A percentile compares a stretch with the other conserved stretches of the same genome.
phyloP scores from a whole-genome alignment of 441 rosid species.

The Aquilaria agallochum region DNA sequence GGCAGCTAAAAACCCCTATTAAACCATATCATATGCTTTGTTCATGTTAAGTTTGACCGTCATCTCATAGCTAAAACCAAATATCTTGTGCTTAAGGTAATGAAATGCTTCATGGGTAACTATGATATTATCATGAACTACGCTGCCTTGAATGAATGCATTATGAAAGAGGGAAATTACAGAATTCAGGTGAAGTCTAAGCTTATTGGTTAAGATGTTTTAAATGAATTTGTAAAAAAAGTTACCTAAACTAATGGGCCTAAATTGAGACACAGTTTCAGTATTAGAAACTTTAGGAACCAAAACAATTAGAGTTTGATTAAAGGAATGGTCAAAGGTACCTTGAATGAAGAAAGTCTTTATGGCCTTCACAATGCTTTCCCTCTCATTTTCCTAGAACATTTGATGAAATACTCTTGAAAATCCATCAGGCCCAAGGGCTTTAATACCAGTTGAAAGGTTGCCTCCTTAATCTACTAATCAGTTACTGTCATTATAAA shows the following conservation, averaged over 20 bases:
- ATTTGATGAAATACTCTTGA: no score
- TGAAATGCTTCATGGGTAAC: not conserved
- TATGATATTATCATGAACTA: not conserved
- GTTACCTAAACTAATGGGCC: not conserved
- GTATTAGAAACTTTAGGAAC: not conserved
- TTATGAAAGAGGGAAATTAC: not conserved
- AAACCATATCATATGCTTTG: not conserved
- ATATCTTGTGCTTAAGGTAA: not conserved
- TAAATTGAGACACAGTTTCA: not conserved
- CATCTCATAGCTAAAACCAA: not conserved
- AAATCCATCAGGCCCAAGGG: no score
- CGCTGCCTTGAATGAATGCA: not conserved
- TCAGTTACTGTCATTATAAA: no score
- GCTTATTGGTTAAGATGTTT: not conserved
- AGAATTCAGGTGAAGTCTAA: no score
- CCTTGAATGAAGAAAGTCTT: no score
- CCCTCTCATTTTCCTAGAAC: no score
- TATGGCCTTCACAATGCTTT: no score
- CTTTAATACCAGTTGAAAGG: no score
- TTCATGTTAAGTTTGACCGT: not conserved
- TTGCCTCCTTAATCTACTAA: no score
- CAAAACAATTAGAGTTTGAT: not conserved
- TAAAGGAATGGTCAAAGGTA: not conserved
- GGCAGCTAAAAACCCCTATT: not conserved
- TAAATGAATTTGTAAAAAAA: not conserved